A percentile compares a stretch with the other conserved stretches of the same genome.
Conservation (phyloP, 768 basidiomycete genomes). For the Boletales sp. region DNA sequence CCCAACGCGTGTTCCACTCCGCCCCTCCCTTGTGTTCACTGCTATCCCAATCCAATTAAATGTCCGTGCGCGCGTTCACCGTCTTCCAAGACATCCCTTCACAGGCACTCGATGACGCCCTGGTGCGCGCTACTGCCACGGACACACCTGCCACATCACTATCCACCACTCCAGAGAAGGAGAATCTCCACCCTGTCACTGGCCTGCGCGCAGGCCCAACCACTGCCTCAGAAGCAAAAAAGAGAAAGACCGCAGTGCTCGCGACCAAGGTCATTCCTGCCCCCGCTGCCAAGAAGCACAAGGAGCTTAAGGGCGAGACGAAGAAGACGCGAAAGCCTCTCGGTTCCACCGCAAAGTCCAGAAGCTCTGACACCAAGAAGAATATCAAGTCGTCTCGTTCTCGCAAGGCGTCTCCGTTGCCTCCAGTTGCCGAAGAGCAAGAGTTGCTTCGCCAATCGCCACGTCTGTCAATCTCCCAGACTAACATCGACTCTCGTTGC, state of each 20-base stretch:
- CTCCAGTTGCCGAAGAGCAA: conserved; percentile 55
- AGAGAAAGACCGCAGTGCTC: conserved; percentile 61
- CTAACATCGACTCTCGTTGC: conserved; percentile 65
- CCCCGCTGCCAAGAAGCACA: conserved; percentile 39
- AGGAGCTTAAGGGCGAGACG: conserved; percentile 41
- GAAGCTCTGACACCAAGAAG: conserved; percentile 37
- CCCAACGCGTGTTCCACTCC: conserved; percentile 14
- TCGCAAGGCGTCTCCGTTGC: conserved; percentile 55
- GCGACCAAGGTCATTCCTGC: conserved; percentile 46
- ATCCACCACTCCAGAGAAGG: conserved; percentile 57
- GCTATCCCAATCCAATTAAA: conserved; percentile 19
- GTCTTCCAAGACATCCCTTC: conserved; percentile 58
- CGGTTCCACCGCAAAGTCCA: conserved; percentile 20
- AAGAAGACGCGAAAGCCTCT: conserved; percentile 61
- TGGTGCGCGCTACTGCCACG: conserved; percentile 19
- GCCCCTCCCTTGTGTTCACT: no score
- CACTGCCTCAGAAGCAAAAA: conserved; percentile 43
- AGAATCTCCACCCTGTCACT: conserved; percentile 74
- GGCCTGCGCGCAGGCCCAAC: conserved; percentile 53
- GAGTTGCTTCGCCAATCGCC: conserved; percentile 30
- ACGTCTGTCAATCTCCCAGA: conserved; percentile 40
- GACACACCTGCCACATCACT: conserved; percentile 31
- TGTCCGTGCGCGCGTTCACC: conserved; percentile 59
- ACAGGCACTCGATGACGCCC: conserved; percentile 28
- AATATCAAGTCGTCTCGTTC: conserved; percentile 30